Percentiles rank a stretch among this genome's conserved stretches.
phyloP scores from a whole-genome alignment of 2,329 filamentous ascomycete species.

The Penicillium digitatum region DNA sequence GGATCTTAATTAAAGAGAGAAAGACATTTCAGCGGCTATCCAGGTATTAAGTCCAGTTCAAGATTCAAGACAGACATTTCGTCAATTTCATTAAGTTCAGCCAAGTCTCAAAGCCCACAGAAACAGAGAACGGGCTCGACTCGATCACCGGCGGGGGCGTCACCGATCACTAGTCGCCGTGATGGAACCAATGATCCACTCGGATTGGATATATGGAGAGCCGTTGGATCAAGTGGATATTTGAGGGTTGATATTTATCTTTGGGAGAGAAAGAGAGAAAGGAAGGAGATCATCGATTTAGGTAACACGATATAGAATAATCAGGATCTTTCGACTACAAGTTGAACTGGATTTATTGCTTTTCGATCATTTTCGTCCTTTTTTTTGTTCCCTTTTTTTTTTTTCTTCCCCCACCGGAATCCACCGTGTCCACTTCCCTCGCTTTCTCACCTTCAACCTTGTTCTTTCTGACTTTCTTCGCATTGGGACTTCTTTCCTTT shows the following conservation, averaged over 20 bases:
- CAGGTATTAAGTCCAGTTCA: neutral
- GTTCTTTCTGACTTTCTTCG: neutral
- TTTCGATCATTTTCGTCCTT: too few species aligned
- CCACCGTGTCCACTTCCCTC: slow-evolving; percentile 8
- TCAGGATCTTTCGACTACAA: too few species aligned
- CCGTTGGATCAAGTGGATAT: slow-evolving; percentile 26
- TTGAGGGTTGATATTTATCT: neutral
- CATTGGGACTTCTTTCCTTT: neutral
- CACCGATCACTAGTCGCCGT: slow-evolving; percentile 24
- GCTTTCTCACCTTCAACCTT: neutral
- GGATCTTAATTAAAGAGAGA: too few species aligned
- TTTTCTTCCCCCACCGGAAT: neutral
- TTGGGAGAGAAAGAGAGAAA: too few species aligned
- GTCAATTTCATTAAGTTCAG: slow-evolving; percentile 8
- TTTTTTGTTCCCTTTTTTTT: too few species aligned
- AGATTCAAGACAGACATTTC: neutral
- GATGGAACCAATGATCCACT: slow-evolving; percentile 21
- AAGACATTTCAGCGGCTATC: neutral
- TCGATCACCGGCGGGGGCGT: slow-evolving; percentile 25
- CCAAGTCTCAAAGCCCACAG: slow-evolving; percentile 9
- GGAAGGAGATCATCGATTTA: too few species aligned
- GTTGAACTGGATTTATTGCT: too few species aligned
- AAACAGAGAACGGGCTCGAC: slow-evolving; percentile 19
- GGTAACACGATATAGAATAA: too few species aligned
- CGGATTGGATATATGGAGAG: slow-evolving; percentile 19